Base-by-base conservation (phyloP, 2,329 filamentous ascomycete genomes). In the Davidsoniella eucalypti region DNA sequence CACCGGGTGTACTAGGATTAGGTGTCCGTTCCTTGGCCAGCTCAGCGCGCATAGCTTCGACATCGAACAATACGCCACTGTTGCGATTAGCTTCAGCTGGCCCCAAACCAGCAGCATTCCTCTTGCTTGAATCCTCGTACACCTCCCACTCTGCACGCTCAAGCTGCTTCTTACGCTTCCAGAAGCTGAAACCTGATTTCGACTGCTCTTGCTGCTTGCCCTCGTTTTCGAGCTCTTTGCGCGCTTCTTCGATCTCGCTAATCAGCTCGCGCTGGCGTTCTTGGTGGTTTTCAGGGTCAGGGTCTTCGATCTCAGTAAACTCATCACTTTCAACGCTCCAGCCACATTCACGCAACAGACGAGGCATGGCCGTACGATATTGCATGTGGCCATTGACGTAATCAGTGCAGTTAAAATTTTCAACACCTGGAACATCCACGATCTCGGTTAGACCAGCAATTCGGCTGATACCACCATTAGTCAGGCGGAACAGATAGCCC, bases 241-340 rank as follows among this genome's bases (percentile, higher is more conserved):
- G 78, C 5, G 92, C 92, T 64, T 94, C 88, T 62, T 96, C 90
- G 48, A 98, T 94, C 65, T 98, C 92, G 58, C 84, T 87, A 61
- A 98, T 94, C 40, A 98, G 75, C 64, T 96, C 90, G 51, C 87
- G 76, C 64, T 98, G 92, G 44, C 88, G 75, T 61, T 87, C 75
- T 47, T 78, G 74, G 65, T 96, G 90, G 57, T 94, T 90, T 0
- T 96, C 92, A 0, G 92, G 92, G 59, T 98, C 92, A 0, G 92
- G 87, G 57, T 98, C 92, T 62, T 96, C 92, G 54, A 98, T 96
- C 65, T 98, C 92, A 1, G 77, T 81, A 61, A 96, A 98, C 61
- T 96, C 90, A 58, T 95, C 87, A 56, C 82, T 88, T 59, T 94
- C 82, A 3, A 96, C 85, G 49, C 82, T 68, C 87, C 88, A 98